These are phyloP conservation scores for Iberis pinnata DNA, from an alignment of 345 rosid species.

Conservation along the genomic window DNA sequence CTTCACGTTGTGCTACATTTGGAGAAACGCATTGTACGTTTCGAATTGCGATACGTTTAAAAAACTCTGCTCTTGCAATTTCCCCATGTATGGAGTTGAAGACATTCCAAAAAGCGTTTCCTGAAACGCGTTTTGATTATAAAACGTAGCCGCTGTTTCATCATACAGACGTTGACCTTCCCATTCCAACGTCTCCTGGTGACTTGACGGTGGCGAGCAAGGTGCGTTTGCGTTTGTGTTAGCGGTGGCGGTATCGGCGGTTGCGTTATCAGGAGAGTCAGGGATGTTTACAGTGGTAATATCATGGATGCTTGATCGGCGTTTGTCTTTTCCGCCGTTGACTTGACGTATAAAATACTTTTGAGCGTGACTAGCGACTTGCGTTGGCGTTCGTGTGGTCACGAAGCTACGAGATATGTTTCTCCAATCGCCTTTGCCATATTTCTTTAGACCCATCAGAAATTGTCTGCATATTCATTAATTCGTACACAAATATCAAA, in stretches of 20 bases:
- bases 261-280: constrained; percentile 37
- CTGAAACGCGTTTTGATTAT: constrained; percentile 34
- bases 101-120: constrained; percentile 50
- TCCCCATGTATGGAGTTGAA: constrained; percentile 38
- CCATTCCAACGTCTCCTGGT: constrained; percentile 27
- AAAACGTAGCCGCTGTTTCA: constrained; percentile 32
- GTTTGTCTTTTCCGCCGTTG: constrained; percentile 89
- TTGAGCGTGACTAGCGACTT: constrained; percentile 99
- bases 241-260: constrained; percentile 35
- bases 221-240: constrained; percentile 36
- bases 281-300: constrained; percentile 73
- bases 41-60: constrained; percentile 53
- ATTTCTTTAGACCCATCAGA: constrained; percentile 81
- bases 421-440: constrained; percentile 99
- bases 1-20: constrained; percentile 32
- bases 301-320: constrained; percentile 95
- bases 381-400: constrained; percentile 84
- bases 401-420: constrained; percentile 87
- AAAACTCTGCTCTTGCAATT: constrained; percentile 58
- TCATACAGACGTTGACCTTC: constrained; percentile 27
- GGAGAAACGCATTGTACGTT: constrained; percentile 38
- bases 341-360: constrained; percentile 90
- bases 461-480: constrained; percentile 58
- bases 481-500: not conserved
- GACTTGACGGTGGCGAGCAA: constrained; percentile 31